These are phyloP conservation scores for Boechera retrofracta DNA, from an alignment of 345 rosid species.

Conservation along the genomic window DNA sequence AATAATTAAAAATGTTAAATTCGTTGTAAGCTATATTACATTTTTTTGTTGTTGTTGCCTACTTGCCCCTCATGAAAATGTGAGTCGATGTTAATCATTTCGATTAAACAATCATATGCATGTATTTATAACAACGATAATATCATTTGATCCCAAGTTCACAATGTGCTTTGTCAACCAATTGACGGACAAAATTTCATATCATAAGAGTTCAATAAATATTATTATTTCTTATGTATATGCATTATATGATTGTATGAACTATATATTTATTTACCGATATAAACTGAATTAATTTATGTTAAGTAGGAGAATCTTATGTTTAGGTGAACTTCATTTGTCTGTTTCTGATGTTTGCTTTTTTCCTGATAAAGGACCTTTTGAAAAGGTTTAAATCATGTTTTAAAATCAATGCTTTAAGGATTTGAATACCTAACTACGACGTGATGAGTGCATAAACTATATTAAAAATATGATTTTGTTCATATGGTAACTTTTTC, in stretches of 20 bases:
- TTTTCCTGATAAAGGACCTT: constrained; percentile 40
- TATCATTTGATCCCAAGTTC: neutral
- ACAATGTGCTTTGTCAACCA: neutral
- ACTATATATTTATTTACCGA: neutral
- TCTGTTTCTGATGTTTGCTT: constrained; percentile 44
- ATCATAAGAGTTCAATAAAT: neutral
- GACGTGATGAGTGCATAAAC: neutral
- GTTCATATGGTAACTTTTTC: neutral
- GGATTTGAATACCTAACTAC: constrained; percentile 16
- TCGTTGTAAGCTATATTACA: neutral
- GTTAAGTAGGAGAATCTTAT: constrained; percentile 31
- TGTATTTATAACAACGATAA: constrained; percentile 1
- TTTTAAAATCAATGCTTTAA: neutral
- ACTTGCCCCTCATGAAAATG: constrained; percentile 4
- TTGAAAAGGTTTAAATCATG: constrained; percentile 29
- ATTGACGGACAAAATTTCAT: neutral
- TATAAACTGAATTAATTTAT: neutral
- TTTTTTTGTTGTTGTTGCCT: neutral
- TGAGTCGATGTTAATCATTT: constrained; percentile 14
- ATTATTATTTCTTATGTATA: neutral
- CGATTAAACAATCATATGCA: neutral
- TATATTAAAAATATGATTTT: neutral
- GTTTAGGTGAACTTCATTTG: constrained; percentile 44
- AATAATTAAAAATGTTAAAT: constrained; percentile 11
- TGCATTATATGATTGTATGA: neutral